Conservation (phyloP, 768 basidiomycete species). For the Rhizopogon sp. region DNA sequence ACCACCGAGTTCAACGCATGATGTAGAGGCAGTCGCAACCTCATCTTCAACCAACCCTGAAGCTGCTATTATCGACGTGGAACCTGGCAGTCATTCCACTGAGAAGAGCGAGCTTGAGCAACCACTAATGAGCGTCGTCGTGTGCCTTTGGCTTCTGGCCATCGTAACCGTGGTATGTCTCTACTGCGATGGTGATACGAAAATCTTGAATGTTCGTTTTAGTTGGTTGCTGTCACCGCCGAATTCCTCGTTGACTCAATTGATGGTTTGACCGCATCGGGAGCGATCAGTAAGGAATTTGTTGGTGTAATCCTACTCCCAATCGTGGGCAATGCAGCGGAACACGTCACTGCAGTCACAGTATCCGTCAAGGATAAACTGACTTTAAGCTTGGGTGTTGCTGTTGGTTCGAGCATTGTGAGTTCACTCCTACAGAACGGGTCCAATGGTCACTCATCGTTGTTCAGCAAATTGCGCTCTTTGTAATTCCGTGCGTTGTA, state of each 20-base stretch:
- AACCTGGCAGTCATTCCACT: slow-evolving; percentile 15
- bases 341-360: slow-evolving; percentile 88
- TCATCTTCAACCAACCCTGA: neutral
- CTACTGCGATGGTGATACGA: neutral
- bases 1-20: too few species aligned
- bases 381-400: slow-evolving; percentile 77
- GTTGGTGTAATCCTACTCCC: slow-evolving; percentile 87
- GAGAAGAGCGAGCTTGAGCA: slow-evolving; percentile 27
- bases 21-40: neutral
- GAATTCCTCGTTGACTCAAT: slow-evolving; percentile 80
- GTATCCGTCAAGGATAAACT: slow-evolving; percentile 90
- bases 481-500: slow-evolving; percentile 54
- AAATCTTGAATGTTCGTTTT: neutral
- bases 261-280: slow-evolving; percentile 51
- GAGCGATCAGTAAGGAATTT: slow-evolving; percentile 69
- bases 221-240: slow-evolving; percentile 55
- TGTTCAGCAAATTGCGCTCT: slow-evolving; percentile 64
- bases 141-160: slow-evolving; percentile 49
- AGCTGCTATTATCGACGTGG: neutral
- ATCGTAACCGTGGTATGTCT: slow-evolving; percentile 56
- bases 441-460: neutral
- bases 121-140: slow-evolving; percentile 47
- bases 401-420: slow-evolving; percentile 76
- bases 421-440: slow-evolving; percentile 20
- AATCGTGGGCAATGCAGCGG: slow-evolving; percentile 88